These are phyloP conservation scores for Leccinum subgranulosum DNA, from an alignment of 768 basidiomycete species.

Conservation along the genomic window DNA sequence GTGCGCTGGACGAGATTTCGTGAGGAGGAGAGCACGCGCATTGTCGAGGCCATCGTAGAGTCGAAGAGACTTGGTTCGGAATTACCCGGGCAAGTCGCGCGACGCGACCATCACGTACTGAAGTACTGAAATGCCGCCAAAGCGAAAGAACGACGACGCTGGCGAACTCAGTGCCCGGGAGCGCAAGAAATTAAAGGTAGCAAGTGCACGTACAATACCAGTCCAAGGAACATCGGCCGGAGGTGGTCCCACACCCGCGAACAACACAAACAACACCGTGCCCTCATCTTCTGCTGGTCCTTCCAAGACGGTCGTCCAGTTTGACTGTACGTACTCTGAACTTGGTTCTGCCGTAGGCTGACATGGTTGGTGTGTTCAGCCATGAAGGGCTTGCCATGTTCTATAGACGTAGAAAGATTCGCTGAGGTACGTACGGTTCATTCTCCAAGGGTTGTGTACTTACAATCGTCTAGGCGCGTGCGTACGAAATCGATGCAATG, in stretches of 20 bases:
- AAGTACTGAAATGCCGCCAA: conserved; percentile 36
- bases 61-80: conserved; percentile 12
- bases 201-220: conserved; percentile 61
- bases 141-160: conserved; percentile 36
- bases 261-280: conserved; percentile 25
- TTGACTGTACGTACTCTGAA: conserved; percentile 38
- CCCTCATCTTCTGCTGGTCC: conserved; percentile 32
- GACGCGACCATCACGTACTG: background rate
- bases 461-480: conserved; percentile 56
- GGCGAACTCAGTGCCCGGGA: conserved; percentile 40
- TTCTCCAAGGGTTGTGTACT: background rate
- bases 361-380: conserved; percentile 35
- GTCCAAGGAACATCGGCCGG: conserved; percentile 42
- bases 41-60: conserved; percentile 35
- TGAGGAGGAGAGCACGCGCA: conserved; percentile 28
- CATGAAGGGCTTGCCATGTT: conserved; percentile 58
- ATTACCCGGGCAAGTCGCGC: conserved; percentile 18
- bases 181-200: conserved; percentile 68
- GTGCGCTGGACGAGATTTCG: conserved; percentile 14
- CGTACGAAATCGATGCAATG: conserved; percentile 91
- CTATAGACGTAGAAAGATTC: conserved; percentile 87
- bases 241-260: conserved; percentile 4
- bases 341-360: background rate
- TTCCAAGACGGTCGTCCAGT: conserved; percentile 36
- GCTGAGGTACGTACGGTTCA: conserved; percentile 55